Percentiles rank a stretch among this genome's conserved stretches.
These are phyloP conservation scores for Nemania bipapillata DNA, from an alignment of 2,329 filamentous ascomycete genomes.

Conservation along the genomic window DNA sequence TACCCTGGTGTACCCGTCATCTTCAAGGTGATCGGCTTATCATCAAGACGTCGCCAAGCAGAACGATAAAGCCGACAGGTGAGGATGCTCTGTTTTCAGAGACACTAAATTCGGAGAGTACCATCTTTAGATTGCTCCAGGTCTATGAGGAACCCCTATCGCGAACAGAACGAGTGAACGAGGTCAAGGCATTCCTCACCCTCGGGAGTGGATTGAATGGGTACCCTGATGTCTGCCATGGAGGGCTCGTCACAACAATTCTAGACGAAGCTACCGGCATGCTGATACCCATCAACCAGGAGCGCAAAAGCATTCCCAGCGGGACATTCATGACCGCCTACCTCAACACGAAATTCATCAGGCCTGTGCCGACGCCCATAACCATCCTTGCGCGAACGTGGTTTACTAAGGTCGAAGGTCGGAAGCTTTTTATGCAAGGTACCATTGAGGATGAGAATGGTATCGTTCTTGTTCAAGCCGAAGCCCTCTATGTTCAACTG, in stretches of 20 bases:
- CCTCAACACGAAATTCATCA: conserved; percentile 65
- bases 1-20: conserved; percentile 62
- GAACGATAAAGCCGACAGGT: conserved; percentile 52
- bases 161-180: conserved; percentile 44
- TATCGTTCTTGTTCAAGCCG: conserved; percentile 60
- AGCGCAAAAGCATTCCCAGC: conserved; percentile 34
- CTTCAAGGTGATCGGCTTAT: conserved; percentile 54
- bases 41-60: conserved; percentile 39
- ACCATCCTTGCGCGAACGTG: conserved; percentile 60
- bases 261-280: conserved; percentile 68
- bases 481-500: conserved; percentile 59
- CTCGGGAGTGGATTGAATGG: conserved; percentile 66
- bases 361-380: conserved; percentile 62
- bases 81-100: conserved; percentile 65
- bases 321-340: conserved; percentile 60
- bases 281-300: conserved; percentile 57
- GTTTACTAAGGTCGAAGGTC: conserved; percentile 60
- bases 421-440: conserved; percentile 60
- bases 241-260: conserved; percentile 67
- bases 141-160: conserved; percentile 55
- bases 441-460: conserved; percentile 58
- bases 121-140: conserved; percentile 59
- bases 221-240: conserved; percentile 64
- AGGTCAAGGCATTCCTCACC: conserved; percentile 51
- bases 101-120: conserved; percentile 62